phyloP scores from a whole-genome alignment of 768 basidiomycete species.

The Lactifluus echinatus region DNA sequence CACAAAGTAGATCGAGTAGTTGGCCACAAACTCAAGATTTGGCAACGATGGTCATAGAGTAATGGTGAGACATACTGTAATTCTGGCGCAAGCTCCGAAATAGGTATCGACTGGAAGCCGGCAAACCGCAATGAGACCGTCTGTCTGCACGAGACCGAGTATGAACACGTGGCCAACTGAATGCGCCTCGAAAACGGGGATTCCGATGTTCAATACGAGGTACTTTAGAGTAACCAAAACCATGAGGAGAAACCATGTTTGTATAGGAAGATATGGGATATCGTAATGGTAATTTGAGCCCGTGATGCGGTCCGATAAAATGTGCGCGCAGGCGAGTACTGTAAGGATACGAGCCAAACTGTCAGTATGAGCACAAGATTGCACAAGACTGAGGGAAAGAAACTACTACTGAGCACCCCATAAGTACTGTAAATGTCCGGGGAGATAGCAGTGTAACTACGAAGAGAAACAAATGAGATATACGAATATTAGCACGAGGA shows the following conservation, averaged over 20 bases:
- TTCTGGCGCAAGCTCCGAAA: conserved; percentile 71
- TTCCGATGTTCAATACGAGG: conserved; percentile 81
- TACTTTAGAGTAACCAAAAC: conserved; percentile 65
- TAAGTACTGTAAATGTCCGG: no score
- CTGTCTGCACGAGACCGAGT: conserved; percentile 78
- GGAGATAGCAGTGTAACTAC: no score
- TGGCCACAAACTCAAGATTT: no score
- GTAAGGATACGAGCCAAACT: no score
- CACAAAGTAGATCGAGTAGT: conserved; percentile 78
- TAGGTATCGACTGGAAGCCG: conserved; percentile 68
- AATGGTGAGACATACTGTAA: conserved; percentile 52
- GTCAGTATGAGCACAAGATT: no score
- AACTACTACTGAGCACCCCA: no score
- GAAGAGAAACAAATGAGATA: no score
- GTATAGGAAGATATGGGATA: conserved; percentile 87
- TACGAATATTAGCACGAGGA: no score
- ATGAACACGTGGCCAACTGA: conserved; percentile 61
- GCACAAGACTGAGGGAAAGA: no score
- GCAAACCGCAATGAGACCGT: conserved; percentile 74
- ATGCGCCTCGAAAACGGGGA: conserved; percentile 56
- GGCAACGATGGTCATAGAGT: conserved; percentile 31
- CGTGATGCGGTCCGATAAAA: no score
- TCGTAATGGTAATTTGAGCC: no score
- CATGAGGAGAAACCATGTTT: conserved; percentile 82
- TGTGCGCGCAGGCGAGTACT: no score